phyloP scores from a whole-genome alignment of 1,284 basidiomycete genomes.

The Tylopilus sp. region DNA sequence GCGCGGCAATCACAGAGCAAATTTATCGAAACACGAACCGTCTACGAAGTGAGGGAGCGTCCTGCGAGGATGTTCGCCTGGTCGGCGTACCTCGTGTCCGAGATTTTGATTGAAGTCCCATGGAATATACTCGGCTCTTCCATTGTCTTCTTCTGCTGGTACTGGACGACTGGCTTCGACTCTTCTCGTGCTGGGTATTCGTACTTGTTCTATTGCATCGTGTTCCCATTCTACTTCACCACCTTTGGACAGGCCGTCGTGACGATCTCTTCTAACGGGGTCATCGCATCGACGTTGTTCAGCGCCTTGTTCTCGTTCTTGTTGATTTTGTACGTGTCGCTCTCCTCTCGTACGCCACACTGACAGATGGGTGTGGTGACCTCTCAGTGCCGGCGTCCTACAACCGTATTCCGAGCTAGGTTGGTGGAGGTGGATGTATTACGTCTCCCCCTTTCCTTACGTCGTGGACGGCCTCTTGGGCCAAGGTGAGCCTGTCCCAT shows the following conservation, averaged over 20 bases:
- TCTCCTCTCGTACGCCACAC: neutral
- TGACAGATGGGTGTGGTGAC: slow-evolving; percentile 39
- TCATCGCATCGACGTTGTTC: slow-evolving; percentile 63
- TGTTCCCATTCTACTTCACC: slow-evolving; percentile 49
- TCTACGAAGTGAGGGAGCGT: slow-evolving; percentile 73
- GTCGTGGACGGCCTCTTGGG: slow-evolving; percentile 6
- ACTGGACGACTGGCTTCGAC: slow-evolving; percentile 58
- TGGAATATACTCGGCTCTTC: slow-evolving; percentile 58
- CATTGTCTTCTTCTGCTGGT: slow-evolving; percentile 63
- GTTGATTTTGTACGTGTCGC: slow-evolving; percentile 8
- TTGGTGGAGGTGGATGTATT: slow-evolving; percentile 84
- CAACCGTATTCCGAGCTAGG: slow-evolving; percentile 59
- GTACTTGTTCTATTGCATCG: slow-evolving; percentile 45
- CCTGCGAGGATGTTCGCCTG: slow-evolving; percentile 79
- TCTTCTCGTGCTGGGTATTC: slow-evolving; percentile 49
- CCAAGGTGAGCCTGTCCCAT: slow-evolving; percentile 1
- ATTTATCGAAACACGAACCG: slow-evolving; percentile 33
- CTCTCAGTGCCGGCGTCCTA: slow-evolving; percentile 56
- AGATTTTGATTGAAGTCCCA: slow-evolving; percentile 59
- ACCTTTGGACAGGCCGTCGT: slow-evolving; percentile 58
- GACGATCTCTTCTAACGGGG: slow-evolving; percentile 56
- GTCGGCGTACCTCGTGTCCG: slow-evolving; percentile 63
- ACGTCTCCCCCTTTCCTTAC: slow-evolving; percentile 12
- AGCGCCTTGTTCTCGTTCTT: slow-evolving; percentile 57
- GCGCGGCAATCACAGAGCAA: slow-evolving; percentile 19